Base-by-base conservation (phyloP, 176 grass and related monocot species). In the Pontederia crassipes region DNA sequence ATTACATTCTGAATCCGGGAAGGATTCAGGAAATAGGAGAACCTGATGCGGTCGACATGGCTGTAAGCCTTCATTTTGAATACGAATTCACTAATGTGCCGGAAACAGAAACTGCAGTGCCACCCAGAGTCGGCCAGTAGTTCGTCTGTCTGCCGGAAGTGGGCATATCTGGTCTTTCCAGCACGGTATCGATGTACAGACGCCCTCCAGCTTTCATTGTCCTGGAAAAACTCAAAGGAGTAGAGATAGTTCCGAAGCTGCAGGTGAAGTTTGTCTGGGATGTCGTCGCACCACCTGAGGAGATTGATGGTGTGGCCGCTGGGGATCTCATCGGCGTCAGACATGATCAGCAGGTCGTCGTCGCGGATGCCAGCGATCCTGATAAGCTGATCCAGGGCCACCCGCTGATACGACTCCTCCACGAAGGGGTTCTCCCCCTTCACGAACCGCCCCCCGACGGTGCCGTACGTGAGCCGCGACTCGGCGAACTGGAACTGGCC, bases 11-110 rank as follows among this genome's bases (percentile, higher is more conserved):
- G 92, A 51, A 96, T 87, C 56, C 91, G 86, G 45, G 70, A 71
- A 28, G 83, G 77, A 52, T 96, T 90, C 40, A 96, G 59, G 35
- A 84, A 90, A 71, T 90, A 90, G 57, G 80, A 65, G 59, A 90
- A 96, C 57, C 76, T 83, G 10, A 96, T 80, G 14, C 92, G 72
- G 52, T 96, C 92, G 2, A 96, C 92, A 54, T 95, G 86, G 69
- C 90, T 95, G 46, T 95, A 95, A 8, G 90, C 90, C 72, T 74
- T 72, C 90, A 96, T 96, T 73, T 96, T 96, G 86, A 96, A 96
- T 28, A 12, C 40, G 46, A 96, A 96, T 72, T 90, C 83, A 15
- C 70, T 82, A 10, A 96, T 90, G 75, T 60, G 66, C 17, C 86
- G 92, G 69, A 96, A 95, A 62, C 90, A 95, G 50, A 95, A 95